A percentile compares a stretch with the other conserved stretches of the same genome.
These are phyloP conservation scores for Mycena chlorophos DNA, from an alignment of 768 basidiomycete species.

Conservation along the genomic window DNA sequence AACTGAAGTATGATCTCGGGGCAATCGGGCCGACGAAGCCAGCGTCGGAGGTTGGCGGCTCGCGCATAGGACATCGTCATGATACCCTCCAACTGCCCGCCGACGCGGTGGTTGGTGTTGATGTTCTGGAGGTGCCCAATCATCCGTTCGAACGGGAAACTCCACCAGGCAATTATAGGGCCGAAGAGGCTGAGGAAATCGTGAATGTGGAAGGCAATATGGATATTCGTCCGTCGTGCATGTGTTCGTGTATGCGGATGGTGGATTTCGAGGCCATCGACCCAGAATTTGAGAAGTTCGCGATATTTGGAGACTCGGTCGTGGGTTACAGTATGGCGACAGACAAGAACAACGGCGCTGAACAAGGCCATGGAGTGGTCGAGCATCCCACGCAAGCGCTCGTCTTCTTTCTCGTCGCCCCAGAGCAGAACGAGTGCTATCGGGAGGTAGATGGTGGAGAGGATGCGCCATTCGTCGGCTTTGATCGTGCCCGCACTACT, in stretches of 20 bases:
- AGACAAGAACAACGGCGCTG: conserved; percentile 25
- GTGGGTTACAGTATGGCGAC: conserved; percentile 14
- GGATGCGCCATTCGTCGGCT: conserved; percentile 36
- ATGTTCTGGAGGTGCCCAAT: conserved; percentile 38
- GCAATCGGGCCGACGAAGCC: too few relatives aligned
- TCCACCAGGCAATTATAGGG: conserved; percentile 39
- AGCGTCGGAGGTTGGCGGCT: conserved; percentile 13
- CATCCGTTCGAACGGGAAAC: conserved; percentile 38
- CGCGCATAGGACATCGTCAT: conserved; percentile 6
- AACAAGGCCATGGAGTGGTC: conserved; percentile 33
- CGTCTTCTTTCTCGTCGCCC: conserved; percentile 19
- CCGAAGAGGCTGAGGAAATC: conserved; percentile 37
- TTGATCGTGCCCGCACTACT: conserved; percentile 34
- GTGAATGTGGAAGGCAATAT: conserved; percentile 35
- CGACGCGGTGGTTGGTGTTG: conserved; percentile 32
- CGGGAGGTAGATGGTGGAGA: conserved; percentile 34
- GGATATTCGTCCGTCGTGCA: conserved; percentile 23
- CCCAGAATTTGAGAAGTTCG: conserved; percentile 22
- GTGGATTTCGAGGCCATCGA: conserved; percentile 23
- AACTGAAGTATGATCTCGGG: too few relatives aligned
- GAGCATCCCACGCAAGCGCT: conserved; percentile 15
- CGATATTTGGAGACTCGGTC: conserved; percentile 12
- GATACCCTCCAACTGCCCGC: conserved; percentile 17
- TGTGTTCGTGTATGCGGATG: conserved; percentile 25
- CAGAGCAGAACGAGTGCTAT: conserved; percentile 35